Evolutionary conservation across 176 grass and related monocot genomes (phyloP).

Genomic region (Bonia amplexicaulis): DNA sequence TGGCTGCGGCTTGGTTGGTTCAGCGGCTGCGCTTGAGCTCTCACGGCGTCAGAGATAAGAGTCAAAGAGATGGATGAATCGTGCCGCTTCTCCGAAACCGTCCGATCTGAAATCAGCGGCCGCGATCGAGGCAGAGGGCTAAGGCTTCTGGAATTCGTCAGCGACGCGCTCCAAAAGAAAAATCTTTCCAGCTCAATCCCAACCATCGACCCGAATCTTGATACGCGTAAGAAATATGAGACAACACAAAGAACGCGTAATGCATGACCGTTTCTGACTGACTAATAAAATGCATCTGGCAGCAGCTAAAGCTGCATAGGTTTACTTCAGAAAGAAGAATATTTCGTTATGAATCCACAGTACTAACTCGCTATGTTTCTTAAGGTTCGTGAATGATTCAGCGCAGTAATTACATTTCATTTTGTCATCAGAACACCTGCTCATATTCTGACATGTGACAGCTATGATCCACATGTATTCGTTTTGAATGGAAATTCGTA

Average conservation of each 20-base stretch:
- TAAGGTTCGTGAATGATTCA: not conserved
- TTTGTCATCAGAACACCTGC: not conserved
- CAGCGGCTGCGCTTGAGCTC: not conserved
- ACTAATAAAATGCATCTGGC: not conserved
- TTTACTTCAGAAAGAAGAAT: not conserved
- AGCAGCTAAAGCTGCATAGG: not conserved
- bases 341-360: not conserved
- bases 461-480: not conserved
- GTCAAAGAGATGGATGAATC: not conserved
- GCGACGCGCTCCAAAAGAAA: too few relatives aligned
- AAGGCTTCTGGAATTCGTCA: not conserved
- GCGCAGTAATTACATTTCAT: conserved; percentile 3
- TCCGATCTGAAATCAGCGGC: not conserved
- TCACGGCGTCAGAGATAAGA: conserved; percentile 23
- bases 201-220: too few relatives aligned
- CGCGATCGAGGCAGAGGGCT: not conserved
- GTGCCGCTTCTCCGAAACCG: not conserved
- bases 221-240: too few relatives aligned
- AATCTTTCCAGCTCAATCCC: too few relatives aligned
- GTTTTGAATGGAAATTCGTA: not conserved
- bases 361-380: not conserved
- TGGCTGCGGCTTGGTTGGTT: conserved; percentile 19
- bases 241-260: too few relatives aligned
- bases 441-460: not conserved
- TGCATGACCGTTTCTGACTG: not conserved